Percentiles rank a stretch among this genome's conserved stretches.
Evolutionary conservation across 768 basidiomycete genomes (phyloP).

Genomic region (Epithele typhae): DNA sequence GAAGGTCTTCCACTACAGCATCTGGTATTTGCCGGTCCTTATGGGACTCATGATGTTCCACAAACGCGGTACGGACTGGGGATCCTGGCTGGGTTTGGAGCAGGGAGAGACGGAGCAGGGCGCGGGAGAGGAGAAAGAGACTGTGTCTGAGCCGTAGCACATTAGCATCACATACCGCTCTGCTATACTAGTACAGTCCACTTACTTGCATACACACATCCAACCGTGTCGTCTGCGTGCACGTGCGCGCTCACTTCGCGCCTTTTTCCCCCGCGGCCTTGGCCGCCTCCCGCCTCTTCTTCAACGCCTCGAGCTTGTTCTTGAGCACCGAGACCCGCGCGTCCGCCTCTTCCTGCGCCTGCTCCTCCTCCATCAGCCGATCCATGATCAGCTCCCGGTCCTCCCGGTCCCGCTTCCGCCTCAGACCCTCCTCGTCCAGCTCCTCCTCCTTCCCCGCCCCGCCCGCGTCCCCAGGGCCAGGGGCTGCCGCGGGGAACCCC

Average conservation of each 20-base stretch:
- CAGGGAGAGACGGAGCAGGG: neutral
- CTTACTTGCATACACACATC: no score
- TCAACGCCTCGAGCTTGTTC: slow-evolving; percentile 56
- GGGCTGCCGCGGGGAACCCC: slow-evolving; percentile 41
- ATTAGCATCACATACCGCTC: no score
- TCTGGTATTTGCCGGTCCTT: slow-evolving; percentile 90
- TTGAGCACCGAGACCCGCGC: slow-evolving; percentile 66
- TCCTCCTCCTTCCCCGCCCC: slow-evolving; percentile 16
- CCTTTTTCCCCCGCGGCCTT: slow-evolving; percentile 20
- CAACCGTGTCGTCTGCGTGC: neutral
- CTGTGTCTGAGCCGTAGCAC: no score
- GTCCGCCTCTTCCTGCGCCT: slow-evolving; percentile 85
- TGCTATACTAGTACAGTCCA: no score
- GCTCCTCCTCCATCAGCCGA: slow-evolving; percentile 77
- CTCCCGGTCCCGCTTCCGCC: slow-evolving; percentile 56
- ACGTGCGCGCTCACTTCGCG: neutral
- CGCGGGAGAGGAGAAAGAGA: neutral
- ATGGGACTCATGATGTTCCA: slow-evolving; percentile 94
- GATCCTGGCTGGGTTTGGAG: slow-evolving; percentile 46
- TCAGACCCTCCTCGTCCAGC: slow-evolving; percentile 41
- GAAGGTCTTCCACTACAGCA: slow-evolving; percentile 68
- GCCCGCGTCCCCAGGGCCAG: slow-evolving; percentile 24
- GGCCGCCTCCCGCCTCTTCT: slow-evolving; percentile 39
- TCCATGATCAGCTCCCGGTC: slow-evolving; percentile 85
- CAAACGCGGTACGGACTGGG: slow-evolving; percentile 83